These are phyloP conservation scores for Rhodotorula sp. DNA, from an alignment of 1,284 basidiomycete species.

Conservation along the genomic window DNA sequence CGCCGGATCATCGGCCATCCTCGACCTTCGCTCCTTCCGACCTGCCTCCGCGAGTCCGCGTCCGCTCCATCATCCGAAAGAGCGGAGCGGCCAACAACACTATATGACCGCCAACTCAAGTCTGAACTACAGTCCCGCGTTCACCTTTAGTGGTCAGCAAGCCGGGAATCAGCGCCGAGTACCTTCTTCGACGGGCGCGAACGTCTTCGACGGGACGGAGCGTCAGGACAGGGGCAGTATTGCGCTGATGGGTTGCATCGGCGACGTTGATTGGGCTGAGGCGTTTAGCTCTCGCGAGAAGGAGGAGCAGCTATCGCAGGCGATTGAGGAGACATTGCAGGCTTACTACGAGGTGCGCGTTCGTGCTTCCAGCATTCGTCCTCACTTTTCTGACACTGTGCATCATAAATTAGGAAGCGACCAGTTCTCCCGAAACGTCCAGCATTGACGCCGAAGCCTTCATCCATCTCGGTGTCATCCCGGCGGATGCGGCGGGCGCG, in stretches of 20 bases:
- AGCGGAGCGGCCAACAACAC: not conserved
- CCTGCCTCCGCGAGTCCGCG: not conserved
- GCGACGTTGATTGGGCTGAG: conserved; percentile 9
- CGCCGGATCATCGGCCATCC: conserved; percentile 15
- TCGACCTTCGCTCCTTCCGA: conserved; percentile 27
- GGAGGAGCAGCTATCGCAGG: not conserved
- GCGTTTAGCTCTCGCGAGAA: not conserved
- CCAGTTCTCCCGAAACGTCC: not conserved
- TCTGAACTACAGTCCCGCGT: no score
- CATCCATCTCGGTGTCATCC: not conserved
- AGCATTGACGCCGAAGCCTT: conserved; percentile 7
- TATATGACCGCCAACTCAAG: not conserved
- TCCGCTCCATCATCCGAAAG: not conserved
- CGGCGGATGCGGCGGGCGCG: not conserved
- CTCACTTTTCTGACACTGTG: not conserved
- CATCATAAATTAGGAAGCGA: not conserved
- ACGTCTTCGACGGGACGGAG: not conserved
- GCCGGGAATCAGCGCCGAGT: no score
- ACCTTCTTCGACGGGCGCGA: not conserved
- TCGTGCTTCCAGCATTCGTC: no score
- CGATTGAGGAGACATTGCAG: not conserved
- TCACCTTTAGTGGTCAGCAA: no score
- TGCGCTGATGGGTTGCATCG: conserved; percentile 1
- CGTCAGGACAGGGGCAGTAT: not conserved
- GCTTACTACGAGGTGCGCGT: not conserved